phyloP scores from a whole-genome alignment of 805 yeast genomes.

The Lipomyces yamadae region DNA sequence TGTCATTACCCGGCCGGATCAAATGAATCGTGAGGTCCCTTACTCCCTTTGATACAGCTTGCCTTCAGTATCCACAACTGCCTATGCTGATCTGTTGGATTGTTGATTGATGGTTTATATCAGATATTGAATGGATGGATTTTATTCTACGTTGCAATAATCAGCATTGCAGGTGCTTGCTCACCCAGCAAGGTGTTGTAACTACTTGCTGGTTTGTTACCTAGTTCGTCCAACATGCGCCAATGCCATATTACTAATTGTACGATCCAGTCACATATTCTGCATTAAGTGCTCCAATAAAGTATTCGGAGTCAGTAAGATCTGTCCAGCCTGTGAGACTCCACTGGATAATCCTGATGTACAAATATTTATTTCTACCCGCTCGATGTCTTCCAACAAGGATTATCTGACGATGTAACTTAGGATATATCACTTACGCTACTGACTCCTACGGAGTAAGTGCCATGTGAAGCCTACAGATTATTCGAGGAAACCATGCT shows the following conservation, averaged over 20 bases:
- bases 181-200: slow-evolving; percentile 27
- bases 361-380: background rate
- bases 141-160: slow-evolving; percentile 25
- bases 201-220: slow-evolving; percentile 28
- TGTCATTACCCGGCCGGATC: background rate
- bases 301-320: slow-evolving; percentile 10
- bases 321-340: slow-evolving; percentile 26
- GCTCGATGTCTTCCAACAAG: background rate
- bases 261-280: slow-evolving; percentile 19
- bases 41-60: no score
- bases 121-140: slow-evolving; percentile 14
- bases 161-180: slow-evolving; percentile 15
- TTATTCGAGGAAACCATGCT: background rate
- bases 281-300: slow-evolving; percentile 22
- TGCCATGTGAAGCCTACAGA: background rate
- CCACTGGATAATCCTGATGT: slow-evolving; percentile 26
- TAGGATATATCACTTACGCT: slow-evolving; percentile 25
- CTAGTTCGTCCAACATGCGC: background rate
- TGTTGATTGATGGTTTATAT: background rate
- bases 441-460: slow-evolving; percentile 27
- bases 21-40: no score
- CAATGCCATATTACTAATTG: background rate
- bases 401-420: background rate
- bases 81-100: background rate
- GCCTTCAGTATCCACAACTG: background rate